phyloP scores from a whole-genome alignment of 2,329 filamentous ascomycete genomes.

The Alternaria metachromatica region DNA sequence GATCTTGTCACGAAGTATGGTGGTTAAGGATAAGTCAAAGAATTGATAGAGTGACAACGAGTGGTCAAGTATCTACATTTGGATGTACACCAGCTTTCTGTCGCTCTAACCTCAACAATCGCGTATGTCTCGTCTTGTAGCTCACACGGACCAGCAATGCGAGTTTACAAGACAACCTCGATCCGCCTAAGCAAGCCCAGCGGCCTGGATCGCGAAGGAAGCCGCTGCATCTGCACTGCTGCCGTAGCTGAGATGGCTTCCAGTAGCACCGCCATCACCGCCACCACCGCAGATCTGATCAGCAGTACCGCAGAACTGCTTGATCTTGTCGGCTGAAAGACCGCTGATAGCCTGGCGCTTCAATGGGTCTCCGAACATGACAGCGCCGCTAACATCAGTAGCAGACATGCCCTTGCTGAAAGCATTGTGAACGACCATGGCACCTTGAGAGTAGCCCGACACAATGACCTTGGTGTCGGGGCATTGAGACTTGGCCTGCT shows the following conservation, averaged over 20 bases:
- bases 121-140: neutral
- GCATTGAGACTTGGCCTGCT: conserved; percentile 36
- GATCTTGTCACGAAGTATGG: conserved; percentile 75
- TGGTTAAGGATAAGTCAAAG: neutral
- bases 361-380: conserved; percentile 42
- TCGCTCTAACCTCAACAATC: neutral
- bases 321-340: conserved; percentile 26
- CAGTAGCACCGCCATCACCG: conserved; percentile 31
- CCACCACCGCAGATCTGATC: conserved; percentile 36
- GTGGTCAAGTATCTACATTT: conserved; percentile 11
- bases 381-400: conserved; percentile 31
- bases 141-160: neutral
- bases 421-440: conserved; percentile 43
- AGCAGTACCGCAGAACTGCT: conserved; percentile 38
- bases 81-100: neutral
- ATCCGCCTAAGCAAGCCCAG: conserved; percentile 24
- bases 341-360: conserved; percentile 33
- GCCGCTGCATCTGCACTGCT: conserved; percentile 35
- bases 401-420: conserved; percentile 32
- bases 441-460: conserved; percentile 44
- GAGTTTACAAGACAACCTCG: neutral
- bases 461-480: conserved; percentile 42
- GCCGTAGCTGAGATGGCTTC: conserved; percentile 41
- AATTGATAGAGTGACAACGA: neutral
- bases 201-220: conserved; percentile 33